Evolutionary conservation across 805 yeast genomes (phyloP), one percentile per base, ranked within the genome.

Genomic region (Saccharomycopsis oosterbeekiorum): DNA sequence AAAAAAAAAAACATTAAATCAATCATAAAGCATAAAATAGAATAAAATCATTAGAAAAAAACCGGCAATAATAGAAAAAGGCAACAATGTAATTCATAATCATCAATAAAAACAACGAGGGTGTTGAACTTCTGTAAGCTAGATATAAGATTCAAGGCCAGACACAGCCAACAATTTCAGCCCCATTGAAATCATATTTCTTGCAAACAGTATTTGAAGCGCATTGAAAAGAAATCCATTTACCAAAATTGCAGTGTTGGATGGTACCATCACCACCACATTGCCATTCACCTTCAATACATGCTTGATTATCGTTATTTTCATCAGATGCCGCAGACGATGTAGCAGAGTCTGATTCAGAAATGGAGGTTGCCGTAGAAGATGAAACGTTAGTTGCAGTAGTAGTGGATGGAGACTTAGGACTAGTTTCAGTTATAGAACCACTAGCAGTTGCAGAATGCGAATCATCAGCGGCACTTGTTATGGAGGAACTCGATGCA

Each of bases 151-250:
- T 41, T 41, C 21, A 41, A 8, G 17, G 47, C 19, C 47, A 29
- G 34, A 47, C 34, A 24, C 53, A 47, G 21, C 53, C 53, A 56
- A 80, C 84, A 34, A 29, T 54, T 39, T 63, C 65, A 17, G 26
- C 10, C 5, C 34, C 34, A 12, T 74, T 75, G 43, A 69, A 67
- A 37, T 71, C 75, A 66, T 74, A 80, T 26, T 88, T 86, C 65
- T 74, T 78, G 71, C 90, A 85, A 1, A 82, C 75, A 2, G 89
- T 84, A 55, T 86, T 86, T 1, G 78, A 72, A n/a, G 86, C 80
- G 73, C 90, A 85, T 50, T 71, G 75, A 67, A 77, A 76, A 19
- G 67, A 68, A 14, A 81, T 85, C 89, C 89, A 85, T 29, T 70
- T 61, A 47, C 84, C 84, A 68, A 73, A 75, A 66, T 80, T 76